Evolutionary conservation across 768 basidiomycete genomes (phyloP).

Genomic region (Russula olivacea): DNA sequence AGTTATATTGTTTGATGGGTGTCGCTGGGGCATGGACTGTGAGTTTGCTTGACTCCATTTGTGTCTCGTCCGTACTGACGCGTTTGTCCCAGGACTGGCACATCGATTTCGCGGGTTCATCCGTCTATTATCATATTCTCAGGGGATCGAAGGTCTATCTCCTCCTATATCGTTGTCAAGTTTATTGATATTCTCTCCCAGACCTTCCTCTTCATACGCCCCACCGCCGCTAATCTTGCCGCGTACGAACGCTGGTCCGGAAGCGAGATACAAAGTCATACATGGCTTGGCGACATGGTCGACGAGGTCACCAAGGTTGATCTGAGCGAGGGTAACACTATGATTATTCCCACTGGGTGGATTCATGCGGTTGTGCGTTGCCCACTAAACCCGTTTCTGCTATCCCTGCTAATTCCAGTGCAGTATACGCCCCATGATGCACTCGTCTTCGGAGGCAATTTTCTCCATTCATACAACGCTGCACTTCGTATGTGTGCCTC

Average conservation of each 20-base stretch:
- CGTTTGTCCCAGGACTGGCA: constrained; percentile 81
- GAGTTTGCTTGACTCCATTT: constrained; percentile 29
- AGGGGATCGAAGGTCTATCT: constrained; percentile 68
- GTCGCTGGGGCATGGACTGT: constrained; percentile 93
- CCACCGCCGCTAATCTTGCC: constrained; percentile 76
- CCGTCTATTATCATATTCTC: constrained; percentile 95
- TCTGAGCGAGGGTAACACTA: constrained; percentile 70
- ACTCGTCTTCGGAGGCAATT: constrained; percentile 96
- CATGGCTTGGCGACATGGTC: constrained; percentile 90
- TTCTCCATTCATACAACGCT: constrained; percentile 88
- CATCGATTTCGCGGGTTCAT: constrained; percentile 94
- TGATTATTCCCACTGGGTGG: constrained; percentile 96
- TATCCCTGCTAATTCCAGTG: background rate
- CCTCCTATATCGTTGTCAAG: background rate
- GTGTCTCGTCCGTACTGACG: background rate
- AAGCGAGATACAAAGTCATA: constrained; percentile 77
- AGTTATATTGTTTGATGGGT: constrained; percentile 96
- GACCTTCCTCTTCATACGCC: constrained; percentile 94
- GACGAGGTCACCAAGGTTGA: constrained; percentile 88
- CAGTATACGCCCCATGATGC: constrained; percentile 90
- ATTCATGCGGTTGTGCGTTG: constrained; percentile 90
- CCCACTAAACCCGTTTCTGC: background rate
- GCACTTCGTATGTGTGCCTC: constrained; percentile 58
- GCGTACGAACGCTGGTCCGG: constrained; percentile 95
- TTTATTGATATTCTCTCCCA: constrained; percentile 31